A percentile compares a stretch with the other conserved stretches of the same genome.
Conservation (phyloP, 495 filamentous ascomycete genomes). For the Letharia columbiana region DNA sequence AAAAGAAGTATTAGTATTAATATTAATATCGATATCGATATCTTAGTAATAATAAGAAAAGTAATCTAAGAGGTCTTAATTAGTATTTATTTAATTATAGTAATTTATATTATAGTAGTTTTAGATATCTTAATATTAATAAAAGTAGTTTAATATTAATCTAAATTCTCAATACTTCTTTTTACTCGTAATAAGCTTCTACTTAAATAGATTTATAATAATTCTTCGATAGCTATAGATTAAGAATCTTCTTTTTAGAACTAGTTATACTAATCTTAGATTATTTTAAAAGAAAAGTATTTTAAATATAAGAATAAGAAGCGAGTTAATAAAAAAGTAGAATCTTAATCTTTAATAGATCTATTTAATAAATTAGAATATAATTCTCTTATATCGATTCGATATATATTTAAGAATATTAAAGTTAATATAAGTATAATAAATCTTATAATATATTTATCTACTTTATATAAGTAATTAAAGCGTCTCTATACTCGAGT, state of each 20-base stretch:
- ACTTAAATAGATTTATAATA: not conserved
- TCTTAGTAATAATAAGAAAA: no score
- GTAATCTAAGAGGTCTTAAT: no score
- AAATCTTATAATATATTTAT: not conserved
- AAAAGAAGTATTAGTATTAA: not conserved
- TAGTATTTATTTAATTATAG: no score
- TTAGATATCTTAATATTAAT: no score
- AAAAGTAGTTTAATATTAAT: no score
- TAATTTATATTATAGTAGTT: no score
- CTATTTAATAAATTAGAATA: not conserved
- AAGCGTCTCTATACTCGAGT: not conserved
- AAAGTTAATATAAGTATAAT: not conserved
- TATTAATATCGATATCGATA: no score
- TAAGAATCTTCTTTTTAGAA: not conserved
- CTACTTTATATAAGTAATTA: not conserved
- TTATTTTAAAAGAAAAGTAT: not conserved
- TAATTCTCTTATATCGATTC: not conserved
- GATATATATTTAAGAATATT: not conserved
- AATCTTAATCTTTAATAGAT: not conserved
- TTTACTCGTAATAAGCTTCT: no score
- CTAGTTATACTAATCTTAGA: not conserved
- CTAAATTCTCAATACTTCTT: no score
- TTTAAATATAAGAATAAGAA: not conserved
- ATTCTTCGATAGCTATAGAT: no score
- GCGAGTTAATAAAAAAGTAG: not conserved